Percentiles rank a stretch among this genome's conserved stretches.
These are phyloP conservation scores for Botrytis elliptica DNA, from an alignment of 2,329 filamentous ascomycete genomes.

Conservation along the genomic window DNA sequence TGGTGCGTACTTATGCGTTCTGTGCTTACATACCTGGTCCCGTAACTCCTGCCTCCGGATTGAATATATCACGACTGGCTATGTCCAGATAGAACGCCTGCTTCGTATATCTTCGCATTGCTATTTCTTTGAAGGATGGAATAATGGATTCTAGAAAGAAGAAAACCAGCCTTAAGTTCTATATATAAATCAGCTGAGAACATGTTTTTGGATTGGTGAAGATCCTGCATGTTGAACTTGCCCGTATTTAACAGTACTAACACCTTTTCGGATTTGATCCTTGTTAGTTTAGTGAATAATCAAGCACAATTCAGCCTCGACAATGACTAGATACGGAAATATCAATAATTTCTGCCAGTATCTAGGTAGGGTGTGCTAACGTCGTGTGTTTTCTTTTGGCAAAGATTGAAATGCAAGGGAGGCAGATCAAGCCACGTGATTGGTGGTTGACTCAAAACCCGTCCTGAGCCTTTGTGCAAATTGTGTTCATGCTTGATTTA, in stretches of 20 bases:
- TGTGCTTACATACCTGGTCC: neutral
- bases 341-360: neutral
- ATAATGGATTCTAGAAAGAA: neutral
- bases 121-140: neutral
- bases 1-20: neutral
- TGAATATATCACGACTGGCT: neutral
- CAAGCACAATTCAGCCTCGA: neutral
- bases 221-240: neutral
- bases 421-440: neutral
- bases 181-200: slow-evolving; percentile 5
- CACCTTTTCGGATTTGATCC: neutral
- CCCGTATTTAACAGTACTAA: neutral
- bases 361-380: neutral
- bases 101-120: neutral
- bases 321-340: neutral
- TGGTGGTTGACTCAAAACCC: neutral
- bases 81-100: neutral
- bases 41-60: neutral
- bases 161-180: neutral
- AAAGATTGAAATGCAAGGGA: neutral
- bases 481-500: neutral
- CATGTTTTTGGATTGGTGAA: neutral
- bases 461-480: neutral
- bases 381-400: neutral
- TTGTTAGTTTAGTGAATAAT: neutral